Evolutionary conservation across 176 grass and related monocot genomes (phyloP).

Genomic region (Aegilops tauschii): DNA sequence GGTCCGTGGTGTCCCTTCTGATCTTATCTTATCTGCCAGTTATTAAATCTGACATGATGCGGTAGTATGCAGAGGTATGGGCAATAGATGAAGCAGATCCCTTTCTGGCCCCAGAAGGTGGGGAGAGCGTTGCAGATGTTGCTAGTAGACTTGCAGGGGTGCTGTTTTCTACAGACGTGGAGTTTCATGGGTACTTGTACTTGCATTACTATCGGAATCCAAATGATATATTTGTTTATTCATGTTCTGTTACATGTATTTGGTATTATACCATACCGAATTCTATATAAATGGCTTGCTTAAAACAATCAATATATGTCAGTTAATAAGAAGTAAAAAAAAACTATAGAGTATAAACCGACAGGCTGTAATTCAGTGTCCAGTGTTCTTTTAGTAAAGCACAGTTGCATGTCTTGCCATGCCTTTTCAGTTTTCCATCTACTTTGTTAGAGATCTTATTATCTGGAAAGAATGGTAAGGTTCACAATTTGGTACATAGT

Average conservation of each 20-base stretch:
- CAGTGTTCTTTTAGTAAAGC: not conserved
- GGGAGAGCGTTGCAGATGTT: conserved; percentile 81
- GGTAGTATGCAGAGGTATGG: conserved; percentile 87
- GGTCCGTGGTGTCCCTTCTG: not conserved
- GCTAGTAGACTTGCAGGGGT: conserved; percentile 54
- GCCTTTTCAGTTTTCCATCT: not conserved
- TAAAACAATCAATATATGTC: not conserved
- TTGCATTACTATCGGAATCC: not conserved
- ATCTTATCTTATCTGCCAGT: not conserved
- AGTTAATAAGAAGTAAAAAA: not conserved
- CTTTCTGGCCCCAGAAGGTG: conserved; percentile 63
- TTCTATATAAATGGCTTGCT: not conserved
- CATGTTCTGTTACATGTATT: not conserved
- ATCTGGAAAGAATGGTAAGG: not conserved
- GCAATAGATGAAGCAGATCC: conserved; percentile 73
- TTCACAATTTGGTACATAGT: not conserved
- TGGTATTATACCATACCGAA: not conserved
- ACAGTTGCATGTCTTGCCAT: not conserved
- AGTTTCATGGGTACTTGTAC: conserved; percentile 57
- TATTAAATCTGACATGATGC: conserved; percentile 25
- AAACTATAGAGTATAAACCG: not conserved
- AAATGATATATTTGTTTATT: not conserved
- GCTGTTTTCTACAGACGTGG: conserved; percentile 42
- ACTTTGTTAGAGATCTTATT: not conserved
- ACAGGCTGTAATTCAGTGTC: not conserved